A percentile compares a stretch with the other conserved stretches of the same genome.
Conservation (phyloP, 139 green algal species). For the Ettlia oleoabundans region DNA sequence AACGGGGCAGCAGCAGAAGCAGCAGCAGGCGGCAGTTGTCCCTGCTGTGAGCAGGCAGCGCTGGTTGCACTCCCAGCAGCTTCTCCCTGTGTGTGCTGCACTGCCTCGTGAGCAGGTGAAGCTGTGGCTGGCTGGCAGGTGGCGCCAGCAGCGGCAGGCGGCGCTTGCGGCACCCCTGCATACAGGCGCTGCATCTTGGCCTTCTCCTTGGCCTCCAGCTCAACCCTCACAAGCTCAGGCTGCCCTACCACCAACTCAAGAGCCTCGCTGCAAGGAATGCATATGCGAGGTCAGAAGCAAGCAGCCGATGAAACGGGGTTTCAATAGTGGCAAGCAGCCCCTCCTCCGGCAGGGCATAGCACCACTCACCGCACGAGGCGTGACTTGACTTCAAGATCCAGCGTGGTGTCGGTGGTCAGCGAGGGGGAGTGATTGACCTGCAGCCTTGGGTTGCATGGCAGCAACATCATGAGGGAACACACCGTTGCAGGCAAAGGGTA, state of each 20-base stretch:
- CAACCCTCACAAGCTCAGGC: not conserved
- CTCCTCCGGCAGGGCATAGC: not conserved
- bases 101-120: too few species aligned
- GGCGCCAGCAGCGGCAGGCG: too few species aligned
- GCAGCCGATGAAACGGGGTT: too few species aligned
- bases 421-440: constrained; percentile 84
- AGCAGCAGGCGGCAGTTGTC: too few species aligned
- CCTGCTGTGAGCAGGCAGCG: too few species aligned
- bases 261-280: not conserved
- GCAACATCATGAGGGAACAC: too few species aligned
- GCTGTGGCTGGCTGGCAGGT: too few species aligned
- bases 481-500: too few species aligned
- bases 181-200: constrained; percentile 15
- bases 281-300: not conserved
- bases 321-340: too few species aligned
- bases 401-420: constrained; percentile 72
- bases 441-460: too few species aligned
- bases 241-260: constrained; percentile 4
- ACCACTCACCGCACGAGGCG: constrained; percentile 33
- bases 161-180: not conserved
- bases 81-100: too few species aligned
- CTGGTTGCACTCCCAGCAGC: not conserved
- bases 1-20: not conserved
- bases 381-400: constrained; percentile 69
- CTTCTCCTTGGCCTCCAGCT: not conserved